Conservation (phyloP, 2,329 filamentous ascomycete species). For the Fusarium sp. region DNA sequence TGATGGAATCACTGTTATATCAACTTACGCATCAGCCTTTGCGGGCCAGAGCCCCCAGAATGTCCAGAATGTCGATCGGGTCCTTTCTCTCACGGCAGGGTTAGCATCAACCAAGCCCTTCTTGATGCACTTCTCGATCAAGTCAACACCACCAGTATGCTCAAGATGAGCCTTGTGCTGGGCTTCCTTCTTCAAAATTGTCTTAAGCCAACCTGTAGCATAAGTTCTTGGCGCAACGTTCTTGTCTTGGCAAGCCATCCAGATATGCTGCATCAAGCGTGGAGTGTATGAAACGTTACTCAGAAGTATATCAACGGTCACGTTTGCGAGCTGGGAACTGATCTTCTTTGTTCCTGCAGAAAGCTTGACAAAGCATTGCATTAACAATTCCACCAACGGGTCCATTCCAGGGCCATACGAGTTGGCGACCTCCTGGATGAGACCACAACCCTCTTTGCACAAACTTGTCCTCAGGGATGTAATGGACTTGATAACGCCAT, state of each 20-base stretch:
- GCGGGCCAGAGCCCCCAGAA: constrained; percentile 84
- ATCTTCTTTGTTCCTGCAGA: constrained; percentile 94
- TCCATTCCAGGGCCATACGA: constrained; percentile 84
- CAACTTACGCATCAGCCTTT: constrained; percentile 76
- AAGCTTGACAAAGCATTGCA: constrained; percentile 91
- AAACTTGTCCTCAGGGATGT: constrained; percentile 90
- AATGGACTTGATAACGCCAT: constrained; percentile 88
- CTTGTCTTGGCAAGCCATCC: constrained; percentile 87
- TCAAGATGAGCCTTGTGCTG: constrained; percentile 86
- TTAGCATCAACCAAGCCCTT: constrained; percentile 92
- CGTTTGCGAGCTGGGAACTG: constrained; percentile 83
- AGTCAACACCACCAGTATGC: constrained; percentile 83
- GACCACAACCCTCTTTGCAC: constrained; percentile 84
- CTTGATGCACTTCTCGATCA: constrained; percentile 88
- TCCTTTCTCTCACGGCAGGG: constrained; percentile 87
- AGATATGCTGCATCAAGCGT: constrained; percentile 88
- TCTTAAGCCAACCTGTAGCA: constrained; percentile 86
- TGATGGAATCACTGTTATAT: neutral
- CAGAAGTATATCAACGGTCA: constrained; percentile 84
- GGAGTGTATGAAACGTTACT: constrained; percentile 82
- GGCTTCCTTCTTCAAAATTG: constrained; percentile 80
- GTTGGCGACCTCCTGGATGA: constrained; percentile 87
- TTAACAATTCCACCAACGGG: constrained; percentile 87
- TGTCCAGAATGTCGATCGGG: constrained; percentile 87
- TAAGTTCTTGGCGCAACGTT: constrained; percentile 88